These are phyloP conservation scores for Talaromyces sp. DNA, from an alignment of 2,329 filamentous ascomycete species.

Conservation along the genomic window DNA sequence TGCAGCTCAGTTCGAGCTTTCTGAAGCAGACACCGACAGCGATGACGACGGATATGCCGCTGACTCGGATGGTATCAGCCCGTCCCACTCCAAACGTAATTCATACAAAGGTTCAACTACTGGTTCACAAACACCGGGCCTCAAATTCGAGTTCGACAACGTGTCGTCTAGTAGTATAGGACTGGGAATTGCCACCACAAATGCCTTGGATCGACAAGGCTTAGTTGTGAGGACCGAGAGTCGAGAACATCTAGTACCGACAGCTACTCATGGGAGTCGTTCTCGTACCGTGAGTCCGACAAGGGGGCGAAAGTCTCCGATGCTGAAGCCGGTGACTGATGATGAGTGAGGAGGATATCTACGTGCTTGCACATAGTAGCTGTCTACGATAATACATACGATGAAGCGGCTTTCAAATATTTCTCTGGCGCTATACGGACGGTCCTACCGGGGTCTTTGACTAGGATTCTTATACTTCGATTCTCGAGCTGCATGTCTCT, in stretches of 20 bases:
- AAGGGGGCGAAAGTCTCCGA: slow-evolving; percentile 33
- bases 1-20: slow-evolving; percentile 69
- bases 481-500: background rate
- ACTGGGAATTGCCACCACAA: slow-evolving; percentile 29
- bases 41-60: slow-evolving; percentile 52
- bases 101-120: slow-evolving; percentile 24
- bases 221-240: slow-evolving; percentile 80
- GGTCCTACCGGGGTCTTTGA: background rate
- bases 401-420: background rate
- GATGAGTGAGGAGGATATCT: slow-evolving; percentile 26
- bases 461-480: background rate
- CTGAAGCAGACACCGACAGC: slow-evolving; percentile 51
- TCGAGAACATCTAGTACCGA: slow-evolving; percentile 64
- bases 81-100: slow-evolving; percentile 49
- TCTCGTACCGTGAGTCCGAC: slow-evolving; percentile 48
- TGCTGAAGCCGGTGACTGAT: slow-evolving; percentile 28
- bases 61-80: slow-evolving; percentile 50
- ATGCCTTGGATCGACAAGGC: slow-evolving; percentile 60
- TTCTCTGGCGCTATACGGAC: background rate
- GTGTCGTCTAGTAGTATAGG: slow-evolving; percentile 36
- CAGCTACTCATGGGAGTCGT: slow-evolving; percentile 45
- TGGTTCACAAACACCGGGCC: slow-evolving; percentile 25
- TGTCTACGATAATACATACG: background rate
- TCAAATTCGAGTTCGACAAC: slow-evolving; percentile 39
- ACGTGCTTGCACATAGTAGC: background rate